phyloP scores from a whole-genome alignment of 192 early-diverging fungal species.

The Fimicolochytrium jonesii region DNA sequence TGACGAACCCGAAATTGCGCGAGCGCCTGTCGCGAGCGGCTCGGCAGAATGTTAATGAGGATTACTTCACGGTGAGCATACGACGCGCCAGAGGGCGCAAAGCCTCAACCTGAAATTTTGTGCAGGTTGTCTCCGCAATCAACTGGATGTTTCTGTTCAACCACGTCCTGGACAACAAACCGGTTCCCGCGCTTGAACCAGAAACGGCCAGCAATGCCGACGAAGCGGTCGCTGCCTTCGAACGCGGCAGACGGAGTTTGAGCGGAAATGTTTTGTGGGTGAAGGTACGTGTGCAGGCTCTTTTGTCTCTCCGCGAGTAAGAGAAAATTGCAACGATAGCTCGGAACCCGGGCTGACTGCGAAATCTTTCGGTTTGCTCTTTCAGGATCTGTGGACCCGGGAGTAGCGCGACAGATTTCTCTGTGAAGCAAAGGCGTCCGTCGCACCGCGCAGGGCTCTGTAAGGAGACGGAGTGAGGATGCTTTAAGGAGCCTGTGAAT shows the following conservation, averaged over 20 bases:
- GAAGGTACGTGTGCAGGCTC: neutral
- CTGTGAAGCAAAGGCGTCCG: too few relatives aligned
- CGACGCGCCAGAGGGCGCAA: too few relatives aligned
- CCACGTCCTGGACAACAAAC: constrained; percentile 27
- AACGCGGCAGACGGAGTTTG: neutral
- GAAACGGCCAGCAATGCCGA: neutral
- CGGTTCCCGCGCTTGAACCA: neutral
- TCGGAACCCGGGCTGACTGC: too few relatives aligned
- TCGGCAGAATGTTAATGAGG: constrained; percentile 1
- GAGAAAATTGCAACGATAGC: too few relatives aligned
- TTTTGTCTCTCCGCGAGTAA: too few relatives aligned
- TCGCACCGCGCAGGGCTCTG: too few relatives aligned
- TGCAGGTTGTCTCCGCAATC: constrained; percentile 64
- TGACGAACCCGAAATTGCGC: constrained; percentile 52
- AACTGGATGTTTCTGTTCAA: constrained; percentile 73
- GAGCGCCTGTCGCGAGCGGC: constrained; percentile 36
- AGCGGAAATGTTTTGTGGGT: neutral
- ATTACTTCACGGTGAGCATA: constrained; percentile 52
- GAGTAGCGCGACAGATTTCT: too few relatives aligned
- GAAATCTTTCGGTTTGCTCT: too few relatives aligned
- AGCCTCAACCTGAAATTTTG: neutral
- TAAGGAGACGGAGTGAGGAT: too few relatives aligned
- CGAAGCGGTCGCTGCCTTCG: neutral
- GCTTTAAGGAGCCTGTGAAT: too few relatives aligned
- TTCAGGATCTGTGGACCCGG: too few relatives aligned